Base-by-base conservation (phyloP, 169 alveolate genomes). In the Ichthyophthirius multifiliis region DNA sequence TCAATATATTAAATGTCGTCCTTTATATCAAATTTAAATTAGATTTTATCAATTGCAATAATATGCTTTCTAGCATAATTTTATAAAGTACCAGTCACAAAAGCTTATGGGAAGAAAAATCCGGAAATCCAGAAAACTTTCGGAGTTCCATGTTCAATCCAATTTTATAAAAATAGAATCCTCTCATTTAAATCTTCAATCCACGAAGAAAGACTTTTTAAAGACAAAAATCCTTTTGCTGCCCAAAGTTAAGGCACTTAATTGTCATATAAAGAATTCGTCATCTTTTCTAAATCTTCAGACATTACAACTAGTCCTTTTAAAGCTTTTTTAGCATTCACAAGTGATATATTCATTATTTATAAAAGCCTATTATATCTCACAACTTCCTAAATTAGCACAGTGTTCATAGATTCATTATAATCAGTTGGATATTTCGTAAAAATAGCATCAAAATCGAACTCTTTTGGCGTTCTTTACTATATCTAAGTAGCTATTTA, bases 51-150 rank as follows among this genome's bases (percentile, higher is more conserved):
- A 65, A 95, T 94, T 9, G 97, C 95, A 41, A 93, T 90, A 32
- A 75, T 80, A 35, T 87, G 83, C 86, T 90, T 92, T 89, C 98
- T 87, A 3, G 98, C 96, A 79, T 92, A 94, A 12, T 90, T 91
- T 90, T 96, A 95, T 75, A 95, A 83, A 9, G 93, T 90, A 15
- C 98, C 96, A 6, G 98, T 96, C 82, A 95, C 89, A 80, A 96
- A 96, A 16, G 98, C 97, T 92, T 94, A 89, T 2, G 95, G 94
- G 92, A 91, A 88, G 88, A 89, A 90, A 88, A 94, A 92, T 47
- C 95, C 94, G 43, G 90, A 78, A 41, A 94, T 90, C 96, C 97
- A 94, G 80, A 85, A 94, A 39, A 93, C 83, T 76, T 80, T 43
- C 1, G 98, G 98, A 31, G 94, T 93, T 4, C 98, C 98, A 35